Conservation (phyloP, 768 basidiomycete genomes). For the Lactarius sanguifluus region DNA sequence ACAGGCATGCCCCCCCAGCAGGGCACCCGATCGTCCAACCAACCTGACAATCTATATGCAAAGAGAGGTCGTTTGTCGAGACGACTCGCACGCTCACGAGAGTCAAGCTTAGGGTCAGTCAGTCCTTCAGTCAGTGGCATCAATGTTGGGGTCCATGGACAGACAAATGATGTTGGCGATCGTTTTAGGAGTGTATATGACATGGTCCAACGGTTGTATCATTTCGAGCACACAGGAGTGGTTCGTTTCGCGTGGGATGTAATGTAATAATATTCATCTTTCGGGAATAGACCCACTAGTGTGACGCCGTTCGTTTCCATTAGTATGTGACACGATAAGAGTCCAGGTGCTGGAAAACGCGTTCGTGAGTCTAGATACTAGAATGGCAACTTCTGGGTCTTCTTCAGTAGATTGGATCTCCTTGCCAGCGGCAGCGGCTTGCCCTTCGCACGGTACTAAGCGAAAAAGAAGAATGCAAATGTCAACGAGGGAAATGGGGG, state of each 20-base stretch:
- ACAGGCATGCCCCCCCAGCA: slow-evolving; percentile 5
- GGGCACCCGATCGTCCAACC: slow-evolving; percentile 9
- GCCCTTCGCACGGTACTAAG: slow-evolving; percentile 27
- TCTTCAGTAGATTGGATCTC: slow-evolving; percentile 23
- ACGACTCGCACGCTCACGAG: slow-evolving; percentile 9
- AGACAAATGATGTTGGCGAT: not conserved
- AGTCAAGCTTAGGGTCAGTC: slow-evolving; percentile 17
- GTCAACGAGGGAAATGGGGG: slow-evolving; percentile 9
- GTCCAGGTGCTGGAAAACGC: not conserved
- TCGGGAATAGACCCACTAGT: not conserved
- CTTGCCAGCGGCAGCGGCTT: slow-evolving; percentile 27
- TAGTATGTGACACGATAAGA: slow-evolving; percentile 7
- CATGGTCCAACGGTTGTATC: slow-evolving; percentile 13
- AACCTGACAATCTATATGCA: slow-evolving; percentile 20
- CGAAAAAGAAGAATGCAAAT: not conserved
- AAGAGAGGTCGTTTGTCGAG: not conserved
- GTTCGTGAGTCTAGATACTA: slow-evolving; percentile 15
- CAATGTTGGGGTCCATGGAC: not conserved
- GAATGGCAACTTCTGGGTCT: slow-evolving; percentile 29
- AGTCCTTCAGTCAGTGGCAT: not conserved
- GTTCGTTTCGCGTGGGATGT: slow-evolving; percentile 15
- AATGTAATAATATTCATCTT: slow-evolving; percentile 22
- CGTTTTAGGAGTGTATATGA: not conserved
- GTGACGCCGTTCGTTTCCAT: slow-evolving; percentile 1
- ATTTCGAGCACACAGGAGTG: slow-evolving; percentile 6